Conservation (phyloP, 2,329 filamentous ascomycete species). For the Ilyonectria robusta region DNA sequence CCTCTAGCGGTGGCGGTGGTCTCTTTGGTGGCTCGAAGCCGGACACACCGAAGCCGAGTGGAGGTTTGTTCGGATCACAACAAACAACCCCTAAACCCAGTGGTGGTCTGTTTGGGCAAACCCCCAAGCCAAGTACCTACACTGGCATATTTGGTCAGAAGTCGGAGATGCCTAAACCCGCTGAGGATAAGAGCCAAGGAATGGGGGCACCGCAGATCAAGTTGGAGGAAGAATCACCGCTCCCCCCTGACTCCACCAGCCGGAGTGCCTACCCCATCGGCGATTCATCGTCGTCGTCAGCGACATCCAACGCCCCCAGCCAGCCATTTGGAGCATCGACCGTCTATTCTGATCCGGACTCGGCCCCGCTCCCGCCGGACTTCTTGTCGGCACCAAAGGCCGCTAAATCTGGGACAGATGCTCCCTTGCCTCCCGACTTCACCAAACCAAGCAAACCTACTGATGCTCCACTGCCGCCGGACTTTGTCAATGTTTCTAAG, state of each 20-base stretch:
- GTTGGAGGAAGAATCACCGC: slow-evolving; percentile 56
- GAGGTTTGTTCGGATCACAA: slow-evolving; percentile 40
- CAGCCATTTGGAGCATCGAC: slow-evolving; percentile 51
- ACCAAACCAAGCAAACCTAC: slow-evolving; percentile 40
- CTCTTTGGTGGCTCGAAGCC: slow-evolving; percentile 43
- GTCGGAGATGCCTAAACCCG: slow-evolving; percentile 32
- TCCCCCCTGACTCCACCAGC: slow-evolving; percentile 70
- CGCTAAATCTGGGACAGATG: slow-evolving; percentile 12
- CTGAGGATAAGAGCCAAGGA: slow-evolving; percentile 24
- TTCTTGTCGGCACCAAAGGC: slow-evolving; percentile 43
- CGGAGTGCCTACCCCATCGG: slow-evolving; percentile 64
- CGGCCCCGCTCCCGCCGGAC: slow-evolving; percentile 63
- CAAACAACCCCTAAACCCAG: slow-evolving; percentile 41
- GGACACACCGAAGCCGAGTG: slow-evolving; percentile 45
- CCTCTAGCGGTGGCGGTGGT: slow-evolving; percentile 42
- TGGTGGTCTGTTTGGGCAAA: slow-evolving; percentile 37
- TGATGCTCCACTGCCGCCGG: slow-evolving; percentile 51
- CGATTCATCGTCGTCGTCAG: slow-evolving; percentile 68
- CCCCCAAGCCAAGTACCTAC: slow-evolving; percentile 41
- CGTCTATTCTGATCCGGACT: slow-evolving; percentile 46
- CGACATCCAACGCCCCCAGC: slow-evolving; percentile 54
- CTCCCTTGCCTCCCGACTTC: slow-evolving; percentile 55
- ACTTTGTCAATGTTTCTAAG: slow-evolving; percentile 50
- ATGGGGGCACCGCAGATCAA: slow-evolving; percentile 55
- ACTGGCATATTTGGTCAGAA: slow-evolving; percentile 45